Base-by-base conservation (phyloP, 805 yeast species). In the Kodamaea sagamina region DNA sequence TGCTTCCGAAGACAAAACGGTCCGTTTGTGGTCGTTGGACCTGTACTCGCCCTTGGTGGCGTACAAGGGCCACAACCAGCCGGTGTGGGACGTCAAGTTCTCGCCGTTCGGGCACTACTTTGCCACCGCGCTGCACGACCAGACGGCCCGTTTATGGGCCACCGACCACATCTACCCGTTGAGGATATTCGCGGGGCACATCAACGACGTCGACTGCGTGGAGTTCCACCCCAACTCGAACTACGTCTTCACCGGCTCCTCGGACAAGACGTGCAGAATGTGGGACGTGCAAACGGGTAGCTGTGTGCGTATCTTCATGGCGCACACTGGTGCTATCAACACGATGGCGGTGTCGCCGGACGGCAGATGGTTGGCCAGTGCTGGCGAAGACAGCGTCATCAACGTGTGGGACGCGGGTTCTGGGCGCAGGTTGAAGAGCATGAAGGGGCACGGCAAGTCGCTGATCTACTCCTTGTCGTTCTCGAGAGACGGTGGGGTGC, bases 121-220 rank as follows among this genome's bases (percentile, higher is more conserved):
- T 65, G 97, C 95, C n/a, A 90, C 97, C 0, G 97, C 95, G 0
- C 88, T 97, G 2, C 97, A 90, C 59, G 99, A 93, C 61, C 97
- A 90, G 62, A 93, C 99, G 0, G 98, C 98, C 1, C 77, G 98
- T 48, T 72, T 93, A 44, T 93, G 99, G 99, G 89, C 96, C 18
- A 89, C 96, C 54, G 99, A 93, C 62, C 99, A 93, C 65, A 90
- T 93, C 35, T 90, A 92, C 61, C 98, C 99, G 27, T 72, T 93
- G 55, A 75, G 99, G 53, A 87, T 93, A 18, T 92, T 93, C 71
- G 98, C 98, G 0, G 99, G 99, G 0, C 99, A 93, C 66, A 77
- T 90, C 55, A 86, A 89, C 57, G 99, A 93, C 68, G 98, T 93
- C 28, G 98, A 93, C 60, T 82, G 92, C 52, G 95, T 92, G 27